Percentiles rank a stretch among this genome's conserved stretches.
Conservation (phyloP, 169 alveolate genomes). For the Plasmodium chabaudi region DNA sequence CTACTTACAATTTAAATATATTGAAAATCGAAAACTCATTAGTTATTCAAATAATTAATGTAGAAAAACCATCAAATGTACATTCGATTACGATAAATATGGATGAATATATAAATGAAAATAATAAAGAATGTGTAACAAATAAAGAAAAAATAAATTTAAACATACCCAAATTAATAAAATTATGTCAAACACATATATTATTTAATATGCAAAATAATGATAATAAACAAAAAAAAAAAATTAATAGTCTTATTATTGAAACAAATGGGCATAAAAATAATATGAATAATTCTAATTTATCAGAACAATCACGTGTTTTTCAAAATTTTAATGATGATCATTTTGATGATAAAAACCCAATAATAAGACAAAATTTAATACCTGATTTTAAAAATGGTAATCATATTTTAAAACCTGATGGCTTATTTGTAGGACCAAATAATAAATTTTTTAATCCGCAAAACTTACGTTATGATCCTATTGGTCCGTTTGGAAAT, state of each 20-base stretch:
- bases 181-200: conserved; percentile 40
- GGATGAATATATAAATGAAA: conserved; percentile 33
- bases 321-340: conserved; percentile 31
- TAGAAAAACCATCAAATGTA: conserved; percentile 17
- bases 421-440: conserved; percentile 86
- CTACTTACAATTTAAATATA: conserved; percentile 50
- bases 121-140: not conserved
- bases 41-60: conserved; percentile 50
- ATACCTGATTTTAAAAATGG: conserved; percentile 20
- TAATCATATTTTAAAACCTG: conserved; percentile 77
- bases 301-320: not conserved
- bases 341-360: conserved; percentile 70
- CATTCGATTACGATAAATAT: conserved; percentile 57
- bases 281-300: not conserved
- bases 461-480: conserved; percentile 79
- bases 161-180: conserved; percentile 18
- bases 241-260: conserved; percentile 2
- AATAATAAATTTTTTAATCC: conserved; percentile 81
- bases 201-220: conserved; percentile 30
- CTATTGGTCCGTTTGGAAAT: conserved; percentile 85
- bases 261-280: conserved; percentile 5
- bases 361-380: conserved; percentile 1
- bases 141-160: conserved; percentile 9
- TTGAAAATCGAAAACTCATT: conserved; percentile 61
- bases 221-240: not conserved